Evolutionary conservation across 2,329 filamentous ascomycete genomes (phyloP).

Genomic region (Colletotrichum coccodes): DNA sequence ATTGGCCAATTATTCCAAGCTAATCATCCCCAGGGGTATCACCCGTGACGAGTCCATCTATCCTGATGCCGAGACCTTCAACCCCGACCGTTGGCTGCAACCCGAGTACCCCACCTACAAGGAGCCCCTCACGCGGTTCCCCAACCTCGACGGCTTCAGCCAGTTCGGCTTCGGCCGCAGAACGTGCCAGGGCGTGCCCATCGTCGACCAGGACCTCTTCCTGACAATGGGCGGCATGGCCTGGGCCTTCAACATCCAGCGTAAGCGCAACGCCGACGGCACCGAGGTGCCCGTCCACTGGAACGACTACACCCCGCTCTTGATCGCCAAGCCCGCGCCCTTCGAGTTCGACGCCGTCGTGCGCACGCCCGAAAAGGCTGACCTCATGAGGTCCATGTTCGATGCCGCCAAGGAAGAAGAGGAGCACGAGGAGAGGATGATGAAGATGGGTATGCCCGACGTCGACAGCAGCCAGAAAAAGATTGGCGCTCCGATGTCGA

Average conservation of each 20-base stretch:
- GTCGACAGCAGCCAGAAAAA: conserved; percentile 16
- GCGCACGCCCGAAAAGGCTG: conserved; percentile 39
- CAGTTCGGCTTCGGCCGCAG: conserved; percentile 66
- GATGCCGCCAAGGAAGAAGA: conserved; percentile 44
- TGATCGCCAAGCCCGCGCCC: conserved; percentile 53
- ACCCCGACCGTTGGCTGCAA: conserved; percentile 51
- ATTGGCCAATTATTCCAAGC: neutral
- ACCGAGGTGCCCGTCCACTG: conserved; percentile 50
- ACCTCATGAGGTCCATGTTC: conserved; percentile 46
- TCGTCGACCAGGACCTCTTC: conserved; percentile 54
- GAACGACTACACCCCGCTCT: conserved; percentile 54
- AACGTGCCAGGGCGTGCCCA: conserved; percentile 55
- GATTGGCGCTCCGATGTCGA: conserved; percentile 4
- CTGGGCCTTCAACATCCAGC: conserved; percentile 49
- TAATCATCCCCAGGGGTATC: conserved; percentile 51
- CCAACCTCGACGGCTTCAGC: conserved; percentile 52
- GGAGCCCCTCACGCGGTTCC: conserved; percentile 50
- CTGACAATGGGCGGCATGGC: conserved; percentile 51
- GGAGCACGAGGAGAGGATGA: conserved; percentile 39
- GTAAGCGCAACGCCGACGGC: conserved; percentile 38
- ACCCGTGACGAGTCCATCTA: conserved; percentile 53
- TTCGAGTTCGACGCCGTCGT: conserved; percentile 51
- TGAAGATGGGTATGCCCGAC: conserved; percentile 32
- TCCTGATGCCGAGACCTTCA: conserved; percentile 49
- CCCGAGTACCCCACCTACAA: conserved; percentile 50